Base-by-base conservation (phyloP, 1,284 basidiomycete species). In the Puccinia novopanici region DNA sequence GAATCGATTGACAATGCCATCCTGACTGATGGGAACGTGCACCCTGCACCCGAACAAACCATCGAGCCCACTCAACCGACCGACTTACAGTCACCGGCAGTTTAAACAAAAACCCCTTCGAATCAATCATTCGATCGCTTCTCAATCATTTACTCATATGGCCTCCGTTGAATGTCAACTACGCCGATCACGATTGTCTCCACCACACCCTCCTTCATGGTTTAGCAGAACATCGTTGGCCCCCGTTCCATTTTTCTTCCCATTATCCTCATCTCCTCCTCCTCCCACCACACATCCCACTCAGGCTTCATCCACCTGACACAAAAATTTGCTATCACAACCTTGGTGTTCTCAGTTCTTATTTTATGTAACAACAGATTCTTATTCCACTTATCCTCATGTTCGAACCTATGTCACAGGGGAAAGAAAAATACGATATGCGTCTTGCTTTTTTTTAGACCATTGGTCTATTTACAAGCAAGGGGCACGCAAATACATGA, bases 1-100 rank as follows among this genome's bases (percentile, higher is more conserved):
- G 37, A 73, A 73, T 37, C 71, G 19, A 57, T 73, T 34, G 71
- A 73, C 54, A 42, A 54, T 19, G 71, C 71, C 37, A 73, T 73
- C 37, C 37, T 57, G 17, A 55, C 71, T 19, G 71, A 55, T 13
- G 52, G 30, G 30, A 54, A 9, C 48, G 37, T 40, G 34, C 54
- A 37, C 17, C 34, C 54, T 42, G 22, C 71, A 52, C 19, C 48
- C 24, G 48, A 71, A 22, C 48, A 52, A 50, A 4, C 68, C 22
- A 71, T 52, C 37, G 71, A 73, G 54, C 71, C 54, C 22, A 40
- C 50, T 27, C 71, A 73, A 27, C 71, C 71, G 15, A 42, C 37
- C 37, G 54, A 73, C 42, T 55, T 73, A 42, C 71, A 73, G 37
- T 48, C 48, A 50, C 10, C 37, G 12, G 9, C 59, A 61, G n/a